A percentile compares a stretch with the other conserved stretches of the same genome.
Evolutionary conservation across 768 basidiomycete species (phyloP).

Genomic region (Solioccasus polychromus): DNA sequence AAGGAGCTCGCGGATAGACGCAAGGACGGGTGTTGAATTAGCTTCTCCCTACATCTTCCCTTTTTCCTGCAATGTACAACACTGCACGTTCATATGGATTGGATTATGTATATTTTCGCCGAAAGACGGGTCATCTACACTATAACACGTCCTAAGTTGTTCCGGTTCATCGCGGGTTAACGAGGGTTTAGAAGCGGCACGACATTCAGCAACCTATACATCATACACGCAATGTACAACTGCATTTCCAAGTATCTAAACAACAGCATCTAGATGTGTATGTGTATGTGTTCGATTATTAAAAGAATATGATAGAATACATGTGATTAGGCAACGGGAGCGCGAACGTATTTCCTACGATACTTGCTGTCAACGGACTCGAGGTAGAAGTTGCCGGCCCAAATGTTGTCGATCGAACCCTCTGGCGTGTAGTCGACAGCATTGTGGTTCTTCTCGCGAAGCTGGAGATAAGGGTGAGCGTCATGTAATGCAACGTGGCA

Average conservation of each 20-base stretch:
- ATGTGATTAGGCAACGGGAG: constrained; percentile 27
- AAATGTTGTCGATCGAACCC: constrained; percentile 88
- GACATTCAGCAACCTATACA: no score
- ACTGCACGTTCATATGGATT: no score
- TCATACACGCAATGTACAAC: constrained; percentile 12
- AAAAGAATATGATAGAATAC: constrained; percentile 1
- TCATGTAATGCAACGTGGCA: neutral
- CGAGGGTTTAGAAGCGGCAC: neutral
- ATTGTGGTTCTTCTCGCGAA: constrained; percentile 97
- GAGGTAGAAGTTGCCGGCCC: constrained; percentile 93
- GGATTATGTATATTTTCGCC: no score
- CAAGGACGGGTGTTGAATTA: neutral
- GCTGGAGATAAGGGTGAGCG: constrained; percentile 41
- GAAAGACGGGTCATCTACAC: no score
- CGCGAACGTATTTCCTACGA: constrained; percentile 79
- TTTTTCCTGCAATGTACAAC: constrained; percentile 1
- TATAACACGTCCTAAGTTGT: no score
- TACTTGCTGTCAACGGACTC: constrained; percentile 86
- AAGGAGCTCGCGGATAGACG: constrained; percentile 33
- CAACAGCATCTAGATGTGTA: neutral
- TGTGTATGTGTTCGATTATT: neutral
- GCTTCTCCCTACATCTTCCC: neutral
- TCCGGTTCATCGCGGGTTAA: no score
- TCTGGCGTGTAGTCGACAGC: constrained; percentile 79
- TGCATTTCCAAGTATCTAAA: constrained; percentile 7